Conservation (phyloP, 768 basidiomycete genomes). For the Terana coerulea region DNA sequence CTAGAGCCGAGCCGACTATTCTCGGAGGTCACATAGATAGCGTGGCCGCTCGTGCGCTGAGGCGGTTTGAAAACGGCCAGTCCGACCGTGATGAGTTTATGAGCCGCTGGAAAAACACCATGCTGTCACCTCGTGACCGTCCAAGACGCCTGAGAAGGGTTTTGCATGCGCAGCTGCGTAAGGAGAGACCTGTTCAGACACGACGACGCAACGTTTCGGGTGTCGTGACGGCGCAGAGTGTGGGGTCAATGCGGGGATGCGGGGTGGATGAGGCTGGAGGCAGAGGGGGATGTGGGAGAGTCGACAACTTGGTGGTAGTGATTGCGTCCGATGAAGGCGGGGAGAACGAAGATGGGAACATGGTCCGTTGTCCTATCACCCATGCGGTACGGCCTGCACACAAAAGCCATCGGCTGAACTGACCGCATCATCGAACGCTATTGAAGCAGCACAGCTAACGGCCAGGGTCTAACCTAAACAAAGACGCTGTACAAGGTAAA, state of each 20-base stretch:
- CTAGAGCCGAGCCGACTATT: too few species aligned
- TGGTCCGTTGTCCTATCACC: constrained; percentile 1
- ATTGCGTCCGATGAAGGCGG: neutral
- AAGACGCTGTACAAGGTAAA: too few species aligned
- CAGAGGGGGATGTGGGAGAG: neutral
- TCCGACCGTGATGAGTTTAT: neutral
- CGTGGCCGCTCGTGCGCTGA: too few species aligned
- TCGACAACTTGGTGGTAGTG: neutral
- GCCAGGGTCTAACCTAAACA: too few species aligned
- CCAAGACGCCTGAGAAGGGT: neutral
- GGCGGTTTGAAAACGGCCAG: too few species aligned
- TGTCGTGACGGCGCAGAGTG: neutral
- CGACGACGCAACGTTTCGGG: neutral
- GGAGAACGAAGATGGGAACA: neutral
- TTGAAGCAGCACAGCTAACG: neutral
- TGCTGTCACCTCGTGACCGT: neutral
- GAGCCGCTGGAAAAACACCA: neutral
- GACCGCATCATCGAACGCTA: constrained; percentile 2
- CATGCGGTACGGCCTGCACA: constrained; percentile 3
- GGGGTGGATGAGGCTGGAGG: neutral
- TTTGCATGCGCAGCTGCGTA: neutral
- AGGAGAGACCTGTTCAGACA: neutral
- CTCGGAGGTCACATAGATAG: too few species aligned
- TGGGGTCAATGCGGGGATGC: neutral
- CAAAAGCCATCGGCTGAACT: constrained; percentile 6